Evolutionary conservation across 768 basidiomycete genomes (phyloP), one percentile per base, ranked within the genome.

Genomic region (Lenzites betulinus): DNA sequence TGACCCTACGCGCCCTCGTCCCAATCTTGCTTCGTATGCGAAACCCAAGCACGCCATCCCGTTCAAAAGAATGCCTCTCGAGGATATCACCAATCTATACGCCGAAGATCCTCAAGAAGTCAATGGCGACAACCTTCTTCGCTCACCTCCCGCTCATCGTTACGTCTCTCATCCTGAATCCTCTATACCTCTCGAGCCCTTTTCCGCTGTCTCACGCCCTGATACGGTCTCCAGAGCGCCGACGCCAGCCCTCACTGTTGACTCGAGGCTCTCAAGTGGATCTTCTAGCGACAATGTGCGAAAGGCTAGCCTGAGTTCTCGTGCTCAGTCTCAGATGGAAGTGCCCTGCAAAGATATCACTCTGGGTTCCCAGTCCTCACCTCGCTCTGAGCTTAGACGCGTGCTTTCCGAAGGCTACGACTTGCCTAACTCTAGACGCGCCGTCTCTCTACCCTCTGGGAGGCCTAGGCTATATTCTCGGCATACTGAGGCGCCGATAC

Each of bases 61-160:
- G 9, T 4, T 9, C 23, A 61, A 55, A 30, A 41, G 55, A 23
- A 28, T 18, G 18, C 55, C 60, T 16, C 26, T 62, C n/a, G 54
- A 52, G 5, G 60, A 62, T 28, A 62, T 62, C 26, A 62, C 60
- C 0, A 62, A 62, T 23, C 23, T 57, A 13, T 62, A 61, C 25
- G n/a, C 43, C 11, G 47, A 50, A 4, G 20, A 35, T 8, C n/a
- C 38, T 33, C 46, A 48, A 43, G 47, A 25, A 12, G 9, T n/a
- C 20, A 20, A 4, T 15, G 33, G 41, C 12, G 35, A 51, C 4
- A 23, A 44, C n/a, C 51, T 46, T 2, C 20, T 59, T 26, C 36
- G 41, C 22, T 16, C 9, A 25, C 50, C 58, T 25, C 25, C 58
- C 2, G 16, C 28, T 25, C 58, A n/a, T n/a, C n/a, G 50, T 2